Base-by-base conservation (phyloP, 208 protist genomes). In the Trypanosoma avium region DNA sequence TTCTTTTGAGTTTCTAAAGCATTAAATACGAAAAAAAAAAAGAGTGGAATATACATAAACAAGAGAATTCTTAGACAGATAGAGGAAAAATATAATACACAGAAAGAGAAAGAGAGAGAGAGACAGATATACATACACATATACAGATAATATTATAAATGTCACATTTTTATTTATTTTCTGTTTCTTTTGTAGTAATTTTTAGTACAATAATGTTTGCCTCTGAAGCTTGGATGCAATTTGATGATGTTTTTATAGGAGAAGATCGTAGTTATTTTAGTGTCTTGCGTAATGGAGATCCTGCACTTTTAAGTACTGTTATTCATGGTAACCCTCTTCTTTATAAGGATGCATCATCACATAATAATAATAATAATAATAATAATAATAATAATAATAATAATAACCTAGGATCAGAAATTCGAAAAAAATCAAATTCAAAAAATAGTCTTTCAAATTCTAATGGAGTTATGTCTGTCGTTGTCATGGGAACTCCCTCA, bases 401-500 rank as follows among this genome's bases (percentile, higher is more conserved):
- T n/a, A n/a, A n/a, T n/a, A n/a, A n/a, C n/a, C n/a, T n/a, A n/a
- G n/a, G n/a, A n/a, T n/a, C n/a, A n/a, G n/a, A n/a, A n/a, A n/a
- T n/a, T n/a, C n/a, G n/a, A n/a, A n/a, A n/a, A n/a, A n/a, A n/a
- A n/a, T n/a, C n/a, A n/a, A n/a, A n/a, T n/a, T n/a, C n/a, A n/a
- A n/a, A n/a, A n/a, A n/a, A n/a, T n/a, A n/a, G n/a, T 8, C 32
- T 32, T n/a, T 3, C 4, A 3, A 22, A 38, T 9, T 32, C 36
- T 19, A 69, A 60, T 27, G 38, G 54, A 6, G 63, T 69, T 3
- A 42, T 61, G 43, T 52, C 54, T 12, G 54, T 61, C 4, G 29
- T 61, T 30, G 10, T 67, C 3, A 49, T 45, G 36, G 53, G 52
- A n/a, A 24, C 36, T 21, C 19, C 35, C 0, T 55, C 63, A 12